Base-by-base conservation (phyloP, 2,329 filamentous ascomycete genomes). In the Phaeosphaeria sp. region DNA sequence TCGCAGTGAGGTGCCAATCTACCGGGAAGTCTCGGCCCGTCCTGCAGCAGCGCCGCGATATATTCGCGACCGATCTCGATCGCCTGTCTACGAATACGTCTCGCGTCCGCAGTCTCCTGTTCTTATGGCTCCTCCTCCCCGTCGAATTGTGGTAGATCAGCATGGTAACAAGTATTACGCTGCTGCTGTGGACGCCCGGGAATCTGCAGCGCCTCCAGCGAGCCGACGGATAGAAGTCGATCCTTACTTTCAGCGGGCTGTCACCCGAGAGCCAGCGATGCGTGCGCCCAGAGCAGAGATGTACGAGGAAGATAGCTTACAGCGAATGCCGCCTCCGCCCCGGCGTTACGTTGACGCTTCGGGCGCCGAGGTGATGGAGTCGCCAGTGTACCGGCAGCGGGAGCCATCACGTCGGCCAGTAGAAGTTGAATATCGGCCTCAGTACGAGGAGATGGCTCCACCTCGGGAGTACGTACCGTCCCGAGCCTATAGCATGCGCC, bases 91-190 rank as follows among this genome's bases (percentile, higher is more conserved):
- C 27, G 72, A 78, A 49, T 79, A 80, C 58, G 59, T 79, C 39
- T 67, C 75, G 27, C 66, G 73, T 42, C 69, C 64, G 25, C 77
- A 77, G 25, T 78, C 76, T 21, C 75, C 77, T 6, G 66, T 73
- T 39, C 61, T 67, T 75, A 82, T 85, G 79, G 72, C 74, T 49
- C 78, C 75, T 9, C 74, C 85, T 8, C 74, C 85, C 18, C 81
- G 88, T 54, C 87, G 89, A 60, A 89, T 97, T 61, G 83, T 96
- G 33, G 83, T 96, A 53, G 93, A 97, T 77, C 87, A 91, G 60
- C 91, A 89, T 76, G 93, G 93, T 42, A 91, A 91, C 73, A 88
- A 92, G 73, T 97, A 93, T 78, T 86, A 86, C 59, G 86, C 87
- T 61, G 81, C 82, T 43, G 77, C 84, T 18, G 64, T 74, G 53